These are phyloP conservation scores for Apophysomyces trapeziformis DNA, from an alignment of 371 early-diverging fungal genomes.

Conservation along the genomic window DNA sequence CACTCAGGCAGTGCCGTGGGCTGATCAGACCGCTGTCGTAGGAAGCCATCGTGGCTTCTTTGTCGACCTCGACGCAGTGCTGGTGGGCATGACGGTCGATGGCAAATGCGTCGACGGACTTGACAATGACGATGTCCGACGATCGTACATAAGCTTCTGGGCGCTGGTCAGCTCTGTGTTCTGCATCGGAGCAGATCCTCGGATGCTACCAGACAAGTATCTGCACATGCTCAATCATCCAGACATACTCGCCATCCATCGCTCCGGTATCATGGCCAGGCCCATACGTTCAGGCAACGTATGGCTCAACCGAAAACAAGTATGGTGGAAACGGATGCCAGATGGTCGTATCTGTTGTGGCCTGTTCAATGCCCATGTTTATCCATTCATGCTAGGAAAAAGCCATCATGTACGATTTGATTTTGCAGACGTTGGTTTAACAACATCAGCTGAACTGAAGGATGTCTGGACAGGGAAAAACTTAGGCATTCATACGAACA, in stretches of 20 bases:
- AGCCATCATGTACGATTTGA: slow-evolving; percentile 34
- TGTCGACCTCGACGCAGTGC: slow-evolving; percentile 46
- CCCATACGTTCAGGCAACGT: slow-evolving; percentile 48
- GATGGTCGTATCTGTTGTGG: slow-evolving; percentile 44
- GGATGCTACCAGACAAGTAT: slow-evolving; percentile 44
- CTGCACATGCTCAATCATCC: slow-evolving; percentile 38
- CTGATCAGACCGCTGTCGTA: slow-evolving; percentile 22
- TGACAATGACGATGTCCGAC: slow-evolving; percentile 48
- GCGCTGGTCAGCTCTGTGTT: slow-evolving; percentile 48
- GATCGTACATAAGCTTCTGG: slow-evolving; percentile 49
- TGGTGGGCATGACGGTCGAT: slow-evolving; percentile 49
- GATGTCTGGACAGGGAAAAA: slow-evolving; percentile 45
- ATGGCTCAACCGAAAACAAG: slow-evolving; percentile 43
- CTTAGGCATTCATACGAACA: slow-evolving; percentile 21
- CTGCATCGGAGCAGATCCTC: slow-evolving; percentile 48
- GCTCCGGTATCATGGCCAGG: slow-evolving; percentile 45
- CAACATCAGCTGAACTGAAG: slow-evolving; percentile 1
- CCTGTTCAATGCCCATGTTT: slow-evolving; percentile 45
- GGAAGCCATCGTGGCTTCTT: slow-evolving; percentile 41
- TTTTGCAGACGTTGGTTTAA: slow-evolving; percentile 31
- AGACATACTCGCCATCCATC: slow-evolving; percentile 46
- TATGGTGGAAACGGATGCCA: slow-evolving; percentile 48
- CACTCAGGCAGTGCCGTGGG: slow-evolving; percentile 40
- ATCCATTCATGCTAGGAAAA: slow-evolving; percentile 41
- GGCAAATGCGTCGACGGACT: slow-evolving; percentile 48